These are phyloP conservation scores for Dendryphion nanum DNA, from an alignment of 2,329 filamentous ascomycete species.

Conservation along the genomic window DNA sequence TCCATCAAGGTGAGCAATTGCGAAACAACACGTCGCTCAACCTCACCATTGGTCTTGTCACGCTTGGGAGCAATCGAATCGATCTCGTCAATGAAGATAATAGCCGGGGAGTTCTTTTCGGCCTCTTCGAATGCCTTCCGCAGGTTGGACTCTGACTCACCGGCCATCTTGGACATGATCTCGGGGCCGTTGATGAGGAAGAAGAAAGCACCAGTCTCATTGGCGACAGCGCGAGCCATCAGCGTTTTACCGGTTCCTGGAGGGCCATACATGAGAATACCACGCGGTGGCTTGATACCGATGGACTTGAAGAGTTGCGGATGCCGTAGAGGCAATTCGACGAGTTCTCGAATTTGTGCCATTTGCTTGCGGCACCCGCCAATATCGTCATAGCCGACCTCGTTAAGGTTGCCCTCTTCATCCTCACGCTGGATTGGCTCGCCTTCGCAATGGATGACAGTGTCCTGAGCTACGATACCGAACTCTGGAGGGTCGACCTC, in stretches of 20 bases:
- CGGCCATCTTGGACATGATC: constrained; percentile 99
- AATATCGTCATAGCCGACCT: constrained; percentile 99
- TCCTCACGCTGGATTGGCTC: constrained; percentile 97
- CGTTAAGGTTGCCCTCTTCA: constrained; percentile 98
- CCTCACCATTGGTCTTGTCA: constrained; percentile 99
- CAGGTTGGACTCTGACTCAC: constrained; percentile 97
- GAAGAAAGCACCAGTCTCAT: constrained; percentile 98
- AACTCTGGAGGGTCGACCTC: constrained; percentile 98
- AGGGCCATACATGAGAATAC: constrained; percentile 90
- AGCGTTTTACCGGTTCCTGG: constrained; percentile 99
- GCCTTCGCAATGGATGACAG: constrained; percentile 97
- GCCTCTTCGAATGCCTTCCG: constrained; percentile 99
- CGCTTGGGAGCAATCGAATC: constrained; percentile 99
- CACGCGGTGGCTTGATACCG: constrained; percentile 97
- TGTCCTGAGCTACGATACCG: constrained; percentile 97
- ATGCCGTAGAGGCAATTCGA: constrained; percentile 93
- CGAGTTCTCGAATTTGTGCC: constrained; percentile 98
- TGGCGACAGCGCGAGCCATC: constrained; percentile 97
- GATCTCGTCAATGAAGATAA: constrained; percentile 99
- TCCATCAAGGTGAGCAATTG: constrained; percentile 98
- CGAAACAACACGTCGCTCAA: constrained; percentile 96
- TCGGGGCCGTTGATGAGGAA: constrained; percentile 99
- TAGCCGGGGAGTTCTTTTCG: constrained; percentile 98
- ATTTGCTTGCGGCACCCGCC: constrained; percentile 99
- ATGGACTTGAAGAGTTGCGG: constrained; percentile 99